These are phyloP conservation scores for Cymbopogon citratus DNA, from an alignment of 176 grass and related monocot genomes.

Conservation along the genomic window DNA sequence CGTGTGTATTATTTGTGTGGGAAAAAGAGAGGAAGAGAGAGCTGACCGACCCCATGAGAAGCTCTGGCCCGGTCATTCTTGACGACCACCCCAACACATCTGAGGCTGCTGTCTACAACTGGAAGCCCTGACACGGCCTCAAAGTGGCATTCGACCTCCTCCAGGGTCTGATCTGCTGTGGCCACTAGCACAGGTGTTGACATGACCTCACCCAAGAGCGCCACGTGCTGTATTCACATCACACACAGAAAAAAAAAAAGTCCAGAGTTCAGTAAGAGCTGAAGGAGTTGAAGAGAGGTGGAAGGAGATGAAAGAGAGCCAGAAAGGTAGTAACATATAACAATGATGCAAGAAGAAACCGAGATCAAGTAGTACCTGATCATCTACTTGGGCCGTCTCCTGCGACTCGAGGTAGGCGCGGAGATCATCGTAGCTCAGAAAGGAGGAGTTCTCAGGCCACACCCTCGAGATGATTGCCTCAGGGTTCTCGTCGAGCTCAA, in stretches of 20 bases:
- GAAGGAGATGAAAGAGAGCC: neutral
- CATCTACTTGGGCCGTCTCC: neutral
- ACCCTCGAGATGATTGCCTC: slow-evolving; percentile 80
- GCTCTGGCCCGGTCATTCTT: slow-evolving; percentile 61
- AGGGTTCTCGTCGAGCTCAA: slow-evolving; percentile 79
- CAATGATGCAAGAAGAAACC: neutral
- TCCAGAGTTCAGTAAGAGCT: slow-evolving; percentile 3
- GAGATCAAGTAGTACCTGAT: slow-evolving; percentile 28
- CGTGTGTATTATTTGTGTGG: neutral
- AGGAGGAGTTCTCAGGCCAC: slow-evolving; percentile 81
- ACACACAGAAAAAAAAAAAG: neutral
- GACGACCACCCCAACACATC: slow-evolving; percentile 67
- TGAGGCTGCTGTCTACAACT: slow-evolving; percentile 57
- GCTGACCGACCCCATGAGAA: slow-evolving; percentile 69
- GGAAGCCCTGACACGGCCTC: slow-evolving; percentile 56
- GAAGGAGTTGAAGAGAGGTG: neutral
- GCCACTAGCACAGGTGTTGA: slow-evolving; percentile 48
- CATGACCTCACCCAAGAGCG: slow-evolving; percentile 53
- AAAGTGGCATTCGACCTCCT: slow-evolving; percentile 68
- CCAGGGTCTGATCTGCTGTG: slow-evolving; percentile 52
- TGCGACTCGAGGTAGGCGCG: slow-evolving; percentile 58
- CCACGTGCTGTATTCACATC: slow-evolving; percentile 12
- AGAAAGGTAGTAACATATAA: neutral
- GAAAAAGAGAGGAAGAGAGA: neutral
- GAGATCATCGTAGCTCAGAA: slow-evolving; percentile 74